A percentile compares a stretch with the other conserved stretches of the same genome.
These are phyloP conservation scores for Stagonosporopsis vannaccii DNA, from an alignment of 2,329 filamentous ascomycete species.

Conservation along the genomic window DNA sequence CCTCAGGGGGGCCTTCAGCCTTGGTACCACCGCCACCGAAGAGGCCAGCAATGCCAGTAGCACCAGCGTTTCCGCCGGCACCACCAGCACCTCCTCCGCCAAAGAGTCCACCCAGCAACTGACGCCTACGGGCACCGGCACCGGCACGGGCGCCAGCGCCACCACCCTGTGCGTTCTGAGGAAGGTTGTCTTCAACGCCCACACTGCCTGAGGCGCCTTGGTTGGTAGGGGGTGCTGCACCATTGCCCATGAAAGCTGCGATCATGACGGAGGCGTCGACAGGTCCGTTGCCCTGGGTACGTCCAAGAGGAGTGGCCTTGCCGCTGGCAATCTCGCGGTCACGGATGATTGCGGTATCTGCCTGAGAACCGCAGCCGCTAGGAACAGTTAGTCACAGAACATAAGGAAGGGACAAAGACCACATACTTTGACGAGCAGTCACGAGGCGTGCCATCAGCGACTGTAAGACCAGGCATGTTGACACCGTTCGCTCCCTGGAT, in stretches of 20 bases:
- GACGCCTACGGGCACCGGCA: conserved; percentile 33
- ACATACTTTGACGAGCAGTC: conserved; percentile 63
- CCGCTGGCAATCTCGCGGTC: conserved; percentile 64
- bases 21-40: conserved; percentile 57
- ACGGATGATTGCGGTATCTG: conserved; percentile 73
- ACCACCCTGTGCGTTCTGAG: conserved; percentile 19
- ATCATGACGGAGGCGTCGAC: conserved; percentile 67
- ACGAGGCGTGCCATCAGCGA: conserved; percentile 71
- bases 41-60: conserved; percentile 41
- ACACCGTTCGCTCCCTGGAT: conserved; percentile 68
- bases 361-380: conserved; percentile 66
- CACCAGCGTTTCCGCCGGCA: conserved; percentile 31
- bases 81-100: conserved; percentile 44
- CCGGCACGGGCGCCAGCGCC: not conserved
- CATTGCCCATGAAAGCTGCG: conserved; percentile 63
- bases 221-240: conserved; percentile 40
- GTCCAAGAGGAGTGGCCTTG: conserved; percentile 66
- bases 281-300: conserved; percentile 67
- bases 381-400: conserved; percentile 20
- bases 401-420: not conserved
- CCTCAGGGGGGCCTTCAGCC: conserved; percentile 57
- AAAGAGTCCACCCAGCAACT: conserved; percentile 43
- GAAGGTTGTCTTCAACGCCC: conserved; percentile 45
- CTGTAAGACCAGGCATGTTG: conserved; percentile 67
- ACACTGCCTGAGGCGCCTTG: conserved; percentile 39